phyloP scores from a whole-genome alignment of 306 rosid genomes.

The Argentina anserina region DNA sequence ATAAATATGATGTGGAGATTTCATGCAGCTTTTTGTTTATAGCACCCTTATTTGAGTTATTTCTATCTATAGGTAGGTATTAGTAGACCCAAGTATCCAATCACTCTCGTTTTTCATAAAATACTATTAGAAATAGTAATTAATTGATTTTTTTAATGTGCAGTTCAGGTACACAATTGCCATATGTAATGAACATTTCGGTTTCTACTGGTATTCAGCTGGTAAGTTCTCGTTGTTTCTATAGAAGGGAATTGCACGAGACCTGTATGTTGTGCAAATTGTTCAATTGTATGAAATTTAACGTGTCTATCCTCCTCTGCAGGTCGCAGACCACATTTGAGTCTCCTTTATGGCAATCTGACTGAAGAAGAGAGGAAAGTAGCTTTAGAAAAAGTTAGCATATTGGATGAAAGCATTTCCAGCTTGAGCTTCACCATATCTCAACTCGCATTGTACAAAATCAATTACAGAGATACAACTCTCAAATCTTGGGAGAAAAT shows the following conservation, averaged over 20 bases:
- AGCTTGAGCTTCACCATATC: slow-evolving; percentile 50
- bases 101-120: neutral
- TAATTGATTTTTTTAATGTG: neutral
- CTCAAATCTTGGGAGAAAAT: slow-evolving; percentile 78
- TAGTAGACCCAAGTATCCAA: neutral
- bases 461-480: slow-evolving; percentile 57
- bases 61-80: neutral
- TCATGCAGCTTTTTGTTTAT: neutral
- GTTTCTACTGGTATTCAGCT: neutral
- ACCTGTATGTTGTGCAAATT: no score
- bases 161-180: neutral
- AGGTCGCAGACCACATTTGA: slow-evolving; percentile 72
- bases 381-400: slow-evolving; percentile 47
- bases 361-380: slow-evolving; percentile 60
- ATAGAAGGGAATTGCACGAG: no score
- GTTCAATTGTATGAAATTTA: no score
- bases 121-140: no score
- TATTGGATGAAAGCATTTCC: slow-evolving; percentile 39
- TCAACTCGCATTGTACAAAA: slow-evolving; percentile 67
- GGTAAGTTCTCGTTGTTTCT: neutral
- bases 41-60: neutral
- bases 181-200: neutral
- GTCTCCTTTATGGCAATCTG: slow-evolving; percentile 62
- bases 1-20: neutral
- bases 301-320: neutral